A percentile compares a stretch with the other conserved stretches of the same genome.
Conservation (phyloP, 2,329 filamentous ascomycete species). For the Coleophoma eucalyptorum region DNA sequence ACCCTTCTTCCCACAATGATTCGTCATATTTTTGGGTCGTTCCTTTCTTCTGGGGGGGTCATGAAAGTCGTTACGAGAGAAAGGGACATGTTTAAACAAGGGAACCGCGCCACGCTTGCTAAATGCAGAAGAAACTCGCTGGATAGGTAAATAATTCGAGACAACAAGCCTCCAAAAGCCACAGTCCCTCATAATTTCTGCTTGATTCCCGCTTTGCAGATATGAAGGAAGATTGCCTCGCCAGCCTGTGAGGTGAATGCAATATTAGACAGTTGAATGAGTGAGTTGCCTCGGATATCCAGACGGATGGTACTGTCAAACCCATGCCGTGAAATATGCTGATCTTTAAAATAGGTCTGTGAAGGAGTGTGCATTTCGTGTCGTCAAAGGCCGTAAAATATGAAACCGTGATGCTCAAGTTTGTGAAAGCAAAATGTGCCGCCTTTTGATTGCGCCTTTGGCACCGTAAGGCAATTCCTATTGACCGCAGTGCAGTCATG, state of each 20-base stretch:
- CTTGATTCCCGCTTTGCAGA: too few relatives aligned
- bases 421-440: constrained; percentile 12
- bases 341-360: constrained; percentile 10
- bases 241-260: too few relatives aligned
- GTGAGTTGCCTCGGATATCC: constrained; percentile 26
- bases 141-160: neutral
- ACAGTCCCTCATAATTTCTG: too few relatives aligned
- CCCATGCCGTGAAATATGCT: constrained; percentile 19
- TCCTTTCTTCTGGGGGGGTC: constrained; percentile 6
- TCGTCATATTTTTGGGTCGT: too few relatives aligned
- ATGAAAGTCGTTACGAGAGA: constrained; percentile 5
- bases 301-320: constrained; percentile 25
- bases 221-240: too few relatives aligned
- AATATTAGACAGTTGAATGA: constrained; percentile 15
- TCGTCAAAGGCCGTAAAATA: constrained; percentile 5
- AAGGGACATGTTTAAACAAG: too few relatives aligned
- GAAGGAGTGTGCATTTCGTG: constrained; percentile 10
- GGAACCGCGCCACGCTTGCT: constrained; percentile 23
- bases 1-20: too few relatives aligned
- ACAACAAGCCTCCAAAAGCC: too few relatives aligned
- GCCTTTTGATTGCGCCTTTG: constrained; percentile 15
- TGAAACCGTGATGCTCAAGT: constrained; percentile 11
- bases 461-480: too few relatives aligned
- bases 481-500: too few relatives aligned
- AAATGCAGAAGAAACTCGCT: constrained; percentile 20